Evolutionary conservation across 192 early-diverging fungal genomes (phyloP), one percentile per base, ranked within the genome.

Genomic region (Coemansia sp.): DNA sequence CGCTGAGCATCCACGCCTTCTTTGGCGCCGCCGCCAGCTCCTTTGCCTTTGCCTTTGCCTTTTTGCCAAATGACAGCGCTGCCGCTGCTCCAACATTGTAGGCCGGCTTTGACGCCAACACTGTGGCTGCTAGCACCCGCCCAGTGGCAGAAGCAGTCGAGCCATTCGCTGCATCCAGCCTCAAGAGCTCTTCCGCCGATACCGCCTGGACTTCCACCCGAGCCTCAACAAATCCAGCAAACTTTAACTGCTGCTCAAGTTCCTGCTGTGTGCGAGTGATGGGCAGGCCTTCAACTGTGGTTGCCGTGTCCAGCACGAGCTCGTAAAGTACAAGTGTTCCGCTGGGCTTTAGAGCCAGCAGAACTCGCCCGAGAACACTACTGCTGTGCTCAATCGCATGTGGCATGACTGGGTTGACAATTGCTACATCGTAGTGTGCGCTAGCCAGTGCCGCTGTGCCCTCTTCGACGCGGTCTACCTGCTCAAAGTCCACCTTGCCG

Each of bases 21-120:
- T 48, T 81, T 78, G 65, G 62, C 42, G 31, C 55, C 11, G 65
- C 33, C 13, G 65, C 75, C 16, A 71, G 68, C 20, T 56, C 66
- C 48, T 66, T 77, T 23, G 78, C 56, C 38, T 61, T 77, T 23
- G 78, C 56, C 38, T 61, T 66, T 72, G 84, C 83, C 83, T 92
- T 95, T 55, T 88, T 91, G 28, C 84, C 87, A 85, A 95, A 94
- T 7, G 88, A 85, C 53, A 97, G 74, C 42, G 88, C 91, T 16
- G 90, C 86, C 28, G 89, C 89, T 52, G 89, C 89, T 5, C 97
- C 97, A 1, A 96, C 86, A 50, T 94, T 89, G 76, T 95, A 96
- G 1, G 76, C 77, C 2, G 95, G 94, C 79, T 92, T 94, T 66
- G 88, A 85, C 39, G 89, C 90, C 13, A 65, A 65, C 37, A 86